Evolutionary conservation across 495 filamentous ascomycete species (phyloP).

Genomic region (Glonium stellatum): DNA sequence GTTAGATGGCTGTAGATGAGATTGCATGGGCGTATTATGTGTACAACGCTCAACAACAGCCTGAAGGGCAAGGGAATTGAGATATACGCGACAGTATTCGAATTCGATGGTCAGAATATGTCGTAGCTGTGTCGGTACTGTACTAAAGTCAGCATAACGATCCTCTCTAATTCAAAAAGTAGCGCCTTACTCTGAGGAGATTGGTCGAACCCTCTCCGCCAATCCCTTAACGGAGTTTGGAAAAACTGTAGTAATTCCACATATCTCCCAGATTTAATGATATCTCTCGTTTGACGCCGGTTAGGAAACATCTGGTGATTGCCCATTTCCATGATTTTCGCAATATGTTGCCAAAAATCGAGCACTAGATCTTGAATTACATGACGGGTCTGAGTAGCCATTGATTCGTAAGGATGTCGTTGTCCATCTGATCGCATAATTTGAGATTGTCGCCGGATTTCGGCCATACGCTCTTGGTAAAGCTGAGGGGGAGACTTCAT

Average conservation of each 20-base stretch:
- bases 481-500: slow-evolving; percentile 15
- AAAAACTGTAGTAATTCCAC: slow-evolving; percentile 71
- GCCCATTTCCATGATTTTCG: slow-evolving; percentile 77
- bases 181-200: slow-evolving; percentile 28
- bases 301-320: slow-evolving; percentile 81
- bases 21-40: slow-evolving; percentile 42
- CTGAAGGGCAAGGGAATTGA: slow-evolving; percentile 89
- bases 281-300: slow-evolving; percentile 70
- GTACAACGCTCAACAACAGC: slow-evolving; percentile 92
- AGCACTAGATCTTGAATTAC: slow-evolving; percentile 66
- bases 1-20: slow-evolving; percentile 29
- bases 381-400: slow-evolving; percentile 38
- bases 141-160: slow-evolving; percentile 24
- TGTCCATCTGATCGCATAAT: slow-evolving; percentile 41
- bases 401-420: slow-evolving; percentile 24
- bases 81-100: slow-evolving; percentile 53
- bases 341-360: slow-evolving; percentile 86
- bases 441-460: slow-evolving; percentile 14
- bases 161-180: slow-evolving; percentile 38
- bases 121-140: slow-evolving; percentile 68
- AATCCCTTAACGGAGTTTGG: slow-evolving; percentile 64
- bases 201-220: slow-evolving; percentile 66
- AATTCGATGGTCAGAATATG: slow-evolving; percentile 73
- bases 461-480: slow-evolving; percentile 23
- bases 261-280: slow-evolving; percentile 81